A percentile compares a stretch with the other conserved stretches of the same genome.
Conservation (phyloP, 179 eudicot species). For the Gypsophila paniculata region DNA sequence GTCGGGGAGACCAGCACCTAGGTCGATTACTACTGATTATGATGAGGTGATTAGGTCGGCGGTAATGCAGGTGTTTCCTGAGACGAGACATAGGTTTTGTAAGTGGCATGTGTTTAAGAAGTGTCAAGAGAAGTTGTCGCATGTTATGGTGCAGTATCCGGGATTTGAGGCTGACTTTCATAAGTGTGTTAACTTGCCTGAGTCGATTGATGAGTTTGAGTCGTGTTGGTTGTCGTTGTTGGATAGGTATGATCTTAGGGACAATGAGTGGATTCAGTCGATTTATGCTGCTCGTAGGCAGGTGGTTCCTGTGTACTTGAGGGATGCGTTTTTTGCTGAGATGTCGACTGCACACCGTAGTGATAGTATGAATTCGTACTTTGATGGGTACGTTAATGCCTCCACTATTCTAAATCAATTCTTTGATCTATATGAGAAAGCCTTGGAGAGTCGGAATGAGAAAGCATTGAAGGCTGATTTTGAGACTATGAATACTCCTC, state of each 20-base stretch:
- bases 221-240: conserved; percentile 61
- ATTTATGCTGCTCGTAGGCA: conserved; percentile 48
- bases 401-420: conserved; percentile 52
- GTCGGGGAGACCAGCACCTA: conserved; percentile 49
- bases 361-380: conserved; percentile 71
- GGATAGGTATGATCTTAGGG: conserved; percentile 52
- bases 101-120: conserved; percentile 64
- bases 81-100: conserved; percentile 56
- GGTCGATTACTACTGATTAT: conserved; percentile 59
- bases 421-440: conserved; percentile 60
- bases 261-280: conserved; percentile 57
- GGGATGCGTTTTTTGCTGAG: conserved; percentile 63
- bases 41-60: conserved; percentile 50
- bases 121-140: conserved; percentile 62
- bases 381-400: conserved; percentile 72
- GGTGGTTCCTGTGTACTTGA: conserved; percentile 63
- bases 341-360: conserved; percentile 55
- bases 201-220: conserved; percentile 62
- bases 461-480: conserved; percentile 73
- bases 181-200: conserved; percentile 62
- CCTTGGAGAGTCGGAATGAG: conserved; percentile 66
- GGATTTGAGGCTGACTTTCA: conserved; percentile 60
- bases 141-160: conserved; percentile 43
- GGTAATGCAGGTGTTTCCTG: conserved; percentile 55
- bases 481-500: conserved; percentile 52